Evolutionary conservation across 192 early-diverging fungal species (phyloP).

Genomic region (Obelidium mucronatum): DNA sequence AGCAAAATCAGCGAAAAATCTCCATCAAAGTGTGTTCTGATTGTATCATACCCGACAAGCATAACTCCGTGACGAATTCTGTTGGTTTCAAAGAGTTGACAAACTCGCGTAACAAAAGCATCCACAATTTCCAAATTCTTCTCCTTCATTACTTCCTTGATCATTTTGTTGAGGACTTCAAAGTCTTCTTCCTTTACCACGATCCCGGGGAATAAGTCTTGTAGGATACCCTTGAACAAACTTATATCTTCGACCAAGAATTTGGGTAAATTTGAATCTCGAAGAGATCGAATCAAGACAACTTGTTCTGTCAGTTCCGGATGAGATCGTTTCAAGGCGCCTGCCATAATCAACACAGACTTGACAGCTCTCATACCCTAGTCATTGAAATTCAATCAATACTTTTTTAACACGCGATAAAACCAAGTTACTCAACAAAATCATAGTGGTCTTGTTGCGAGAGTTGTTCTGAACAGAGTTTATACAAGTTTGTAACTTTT

Average conservation of each 20-base stretch:
- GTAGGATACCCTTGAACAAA: conserved; percentile 63
- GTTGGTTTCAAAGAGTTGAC: conserved; percentile 66
- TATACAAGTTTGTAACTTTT: conserved; percentile 68
- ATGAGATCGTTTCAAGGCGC: conserved; percentile 60
- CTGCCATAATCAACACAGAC: conserved; percentile 69
- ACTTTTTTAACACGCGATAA: neutral
- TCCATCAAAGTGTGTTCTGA: neutral
- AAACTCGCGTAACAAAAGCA: conserved; percentile 59
- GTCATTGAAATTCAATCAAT: neutral
- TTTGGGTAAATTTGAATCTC: conserved; percentile 69
- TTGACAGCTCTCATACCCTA: conserved; percentile 67
- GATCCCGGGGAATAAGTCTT: conserved; percentile 64
- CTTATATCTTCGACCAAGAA: conserved; percentile 67
- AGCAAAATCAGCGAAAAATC: neutral
- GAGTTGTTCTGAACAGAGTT: conserved; percentile 68
- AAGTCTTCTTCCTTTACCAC: conserved; percentile 60
- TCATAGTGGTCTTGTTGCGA: conserved; percentile 73
- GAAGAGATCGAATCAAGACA: conserved; percentile 61
- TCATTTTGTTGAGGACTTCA: conserved; percentile 50
- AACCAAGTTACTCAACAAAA: conserved; percentile 43
- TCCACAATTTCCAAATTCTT: conserved; percentile 58
- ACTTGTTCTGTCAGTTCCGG: conserved; percentile 63
- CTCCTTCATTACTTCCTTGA: conserved; percentile 58
- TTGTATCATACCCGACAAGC: conserved; percentile 55
- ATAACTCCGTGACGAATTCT: conserved; percentile 67